A percentile compares a stretch with the other conserved stretches of the same genome.
These are phyloP conservation scores for Trichoderma reesei DNA, from an alignment of 495 filamentous ascomycete genomes.

Conservation along the genomic window DNA sequence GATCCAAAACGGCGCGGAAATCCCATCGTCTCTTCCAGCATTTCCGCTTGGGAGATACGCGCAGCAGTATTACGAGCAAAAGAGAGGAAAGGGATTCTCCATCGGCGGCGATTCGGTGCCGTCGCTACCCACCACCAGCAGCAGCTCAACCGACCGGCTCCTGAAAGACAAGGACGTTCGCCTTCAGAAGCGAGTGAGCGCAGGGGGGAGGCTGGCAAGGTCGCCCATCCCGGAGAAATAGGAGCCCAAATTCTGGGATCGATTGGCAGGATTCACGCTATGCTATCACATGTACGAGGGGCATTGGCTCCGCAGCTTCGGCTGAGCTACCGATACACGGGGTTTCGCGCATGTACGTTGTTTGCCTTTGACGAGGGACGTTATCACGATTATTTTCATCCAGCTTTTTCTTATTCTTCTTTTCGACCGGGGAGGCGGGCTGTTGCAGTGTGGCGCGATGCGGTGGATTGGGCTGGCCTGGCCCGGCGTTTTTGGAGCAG, in stretches of 20 bases:
- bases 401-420: neutral
- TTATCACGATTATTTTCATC: neutral
- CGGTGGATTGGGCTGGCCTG: neutral
- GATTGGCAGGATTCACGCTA: slow-evolving; percentile 8
- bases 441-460: neutral
- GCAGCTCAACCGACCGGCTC: slow-evolving; percentile 27
- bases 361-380: neutral
- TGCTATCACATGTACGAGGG: slow-evolving; percentile 8
- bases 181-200: slow-evolving; percentile 54
- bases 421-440: neutral
- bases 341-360: neutral
- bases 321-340: neutral
- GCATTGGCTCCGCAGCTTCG: slow-evolving; percentile 4
- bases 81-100: slow-evolving; percentile 44
- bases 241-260: slow-evolving; percentile 15
- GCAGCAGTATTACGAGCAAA: slow-evolving; percentile 74
- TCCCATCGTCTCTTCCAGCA: slow-evolving; percentile 60
- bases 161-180: slow-evolving; percentile 43
- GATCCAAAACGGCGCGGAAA: slow-evolving; percentile 87
- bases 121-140: slow-evolving; percentile 17
- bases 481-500: slow-evolving; percentile 1
- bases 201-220: slow-evolving; percentile 49
- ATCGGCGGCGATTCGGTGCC: slow-evolving; percentile 26
- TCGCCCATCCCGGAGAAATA: slow-evolving; percentile 47
- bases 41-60: slow-evolving; percentile 71